A percentile compares a stretch with the other conserved stretches of the same genome.
Conservation (phyloP, 2,329 filamentous ascomycete genomes). For the Calonectria hongkongensis region DNA sequence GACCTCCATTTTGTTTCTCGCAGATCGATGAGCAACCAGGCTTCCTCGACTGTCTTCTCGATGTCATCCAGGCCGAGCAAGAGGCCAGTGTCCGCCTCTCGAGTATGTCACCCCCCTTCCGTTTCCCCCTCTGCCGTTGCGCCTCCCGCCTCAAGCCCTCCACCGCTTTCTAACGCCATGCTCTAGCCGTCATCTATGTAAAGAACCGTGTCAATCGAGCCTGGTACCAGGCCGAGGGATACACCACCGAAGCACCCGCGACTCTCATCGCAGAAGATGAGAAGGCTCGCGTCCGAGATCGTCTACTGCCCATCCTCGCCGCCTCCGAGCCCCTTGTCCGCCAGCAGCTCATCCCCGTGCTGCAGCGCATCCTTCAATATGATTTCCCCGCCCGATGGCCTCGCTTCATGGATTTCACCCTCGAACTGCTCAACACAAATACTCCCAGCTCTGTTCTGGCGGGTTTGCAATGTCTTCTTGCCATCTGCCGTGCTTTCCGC, state of each 20-base stretch:
- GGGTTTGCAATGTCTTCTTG: slow-evolving; percentile 93
- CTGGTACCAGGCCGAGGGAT: slow-evolving; percentile 88
- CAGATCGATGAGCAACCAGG: slow-evolving; percentile 93
- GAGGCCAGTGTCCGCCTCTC: slow-evolving; percentile 90
- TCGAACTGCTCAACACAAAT: slow-evolving; percentile 90
- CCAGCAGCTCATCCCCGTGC: slow-evolving; percentile 93
- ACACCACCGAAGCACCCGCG: slow-evolving; percentile 72
- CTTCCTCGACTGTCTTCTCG: slow-evolving; percentile 92
- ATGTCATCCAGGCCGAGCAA: slow-evolving; percentile 92
- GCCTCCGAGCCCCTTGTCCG: slow-evolving; percentile 87
- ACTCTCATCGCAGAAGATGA: slow-evolving; percentile 90
- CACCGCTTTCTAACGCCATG: slow-evolving; percentile 44
- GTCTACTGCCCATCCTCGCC: slow-evolving; percentile 91
- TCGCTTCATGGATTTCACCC: slow-evolving; percentile 92
- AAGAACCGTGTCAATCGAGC: slow-evolving; percentile 97
- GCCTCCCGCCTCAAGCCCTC: slow-evolving; percentile 52
- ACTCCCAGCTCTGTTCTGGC: slow-evolving; percentile 92
- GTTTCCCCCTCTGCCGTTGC: slow-evolving; percentile 39
- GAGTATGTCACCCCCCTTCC: slow-evolving; percentile 75
- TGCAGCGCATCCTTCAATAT: slow-evolving; percentile 96
- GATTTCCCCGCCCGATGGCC: slow-evolving; percentile 98
- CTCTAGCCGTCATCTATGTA: slow-evolving; percentile 92
- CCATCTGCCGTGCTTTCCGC: slow-evolving; percentile 95
- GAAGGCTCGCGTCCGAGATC: slow-evolving; percentile 89
- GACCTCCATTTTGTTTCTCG: slow-evolving; percentile 42